phyloP scores from a whole-genome alignment of 2,329 filamentous ascomycete genomes.

The Colletotrichum abscissum region DNA sequence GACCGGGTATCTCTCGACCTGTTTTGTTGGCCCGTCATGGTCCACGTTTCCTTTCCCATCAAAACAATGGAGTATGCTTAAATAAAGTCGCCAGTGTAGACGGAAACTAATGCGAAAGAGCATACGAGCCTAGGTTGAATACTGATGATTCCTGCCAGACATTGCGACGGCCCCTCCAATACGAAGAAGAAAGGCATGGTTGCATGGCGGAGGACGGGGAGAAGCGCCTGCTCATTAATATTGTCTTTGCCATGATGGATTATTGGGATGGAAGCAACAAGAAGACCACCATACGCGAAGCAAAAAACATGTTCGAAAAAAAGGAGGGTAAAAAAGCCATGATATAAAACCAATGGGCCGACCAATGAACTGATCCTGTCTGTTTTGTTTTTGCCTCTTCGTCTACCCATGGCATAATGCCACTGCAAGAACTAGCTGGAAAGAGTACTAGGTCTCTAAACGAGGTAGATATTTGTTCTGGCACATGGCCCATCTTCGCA shows the following conservation, averaged over 20 bases:
- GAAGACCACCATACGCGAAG: not conserved
- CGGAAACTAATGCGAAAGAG: too few species aligned
- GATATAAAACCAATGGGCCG: slow-evolving; percentile 11
- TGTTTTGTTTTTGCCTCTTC: slow-evolving; percentile 28
- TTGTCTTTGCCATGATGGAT: not conserved
- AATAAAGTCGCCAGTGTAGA: too few species aligned
- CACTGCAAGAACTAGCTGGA: slow-evolving; percentile 1
- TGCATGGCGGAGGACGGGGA: too few species aligned
- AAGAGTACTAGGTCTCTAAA: not conserved
- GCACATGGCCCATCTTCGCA: not conserved
- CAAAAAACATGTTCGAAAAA: not conserved
- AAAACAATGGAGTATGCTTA: too few species aligned
- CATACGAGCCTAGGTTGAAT: too few species aligned
- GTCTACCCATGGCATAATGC: slow-evolving; percentile 33
- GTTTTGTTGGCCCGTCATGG: too few species aligned
- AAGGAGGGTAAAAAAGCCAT: not conserved
- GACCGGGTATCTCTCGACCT: too few species aligned
- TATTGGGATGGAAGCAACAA: not conserved
- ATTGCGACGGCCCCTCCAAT: too few species aligned
- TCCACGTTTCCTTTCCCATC: too few species aligned
- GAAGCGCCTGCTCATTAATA: too few species aligned
- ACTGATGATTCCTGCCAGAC: too few species aligned
- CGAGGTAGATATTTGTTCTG: not conserved
- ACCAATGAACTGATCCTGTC: slow-evolving; percentile 5
- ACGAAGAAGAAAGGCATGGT: too few species aligned